Base-by-base conservation (phyloP, 768 basidiomycete species). In the Mycena alexandri region DNA sequence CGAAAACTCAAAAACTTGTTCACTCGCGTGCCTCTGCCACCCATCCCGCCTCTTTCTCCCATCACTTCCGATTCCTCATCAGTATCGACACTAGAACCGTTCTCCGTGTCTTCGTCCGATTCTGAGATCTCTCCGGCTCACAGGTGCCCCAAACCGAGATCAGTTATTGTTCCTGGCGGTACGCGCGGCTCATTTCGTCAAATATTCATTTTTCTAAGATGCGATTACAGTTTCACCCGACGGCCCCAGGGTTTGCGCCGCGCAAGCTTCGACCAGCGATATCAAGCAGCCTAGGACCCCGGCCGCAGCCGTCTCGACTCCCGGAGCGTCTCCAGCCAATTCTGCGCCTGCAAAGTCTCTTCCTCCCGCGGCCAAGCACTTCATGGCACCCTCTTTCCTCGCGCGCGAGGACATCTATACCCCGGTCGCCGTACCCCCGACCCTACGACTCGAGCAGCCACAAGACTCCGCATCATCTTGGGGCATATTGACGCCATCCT, bases 391-490 rank as follows among this genome's bases (percentile, higher is more conserved):
- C 7, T 60, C 64, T 48, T 36, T n/a, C 7, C 21, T 43, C 10
- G 61, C 65, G 5, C 65, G 52, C 44, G 53, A 66, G 22, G 54
- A 29, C 2, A 24, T 60, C 6, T 61, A 66, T 36, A 42, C 52
- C 2, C 65, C 57, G 10, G 51, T 65, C 51, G 22, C 58, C 1
- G 19, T 61, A 16, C 65, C 65, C 10, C 14, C 52, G n/a, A 66
- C 51, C 1, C 44, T 47, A 58, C 64, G 58, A 13, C 10, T 47
- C 29, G 48, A 64, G 19, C 63, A 29, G 11, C 38, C 63, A 14
- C 24, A 29, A 46, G n/a, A 38, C 55, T 5, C 5, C n/a, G 34
- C 21, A 22, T 9, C 33, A 8, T 33, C 56, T 8, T 57, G 64
- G 41, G 36, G 16, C 50, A 21, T 57, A 21, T 17, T 46, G 1